Evolutionary conservation across 192 early-diverging fungal species (phyloP).

Genomic region (Backusella luteola): DNA sequence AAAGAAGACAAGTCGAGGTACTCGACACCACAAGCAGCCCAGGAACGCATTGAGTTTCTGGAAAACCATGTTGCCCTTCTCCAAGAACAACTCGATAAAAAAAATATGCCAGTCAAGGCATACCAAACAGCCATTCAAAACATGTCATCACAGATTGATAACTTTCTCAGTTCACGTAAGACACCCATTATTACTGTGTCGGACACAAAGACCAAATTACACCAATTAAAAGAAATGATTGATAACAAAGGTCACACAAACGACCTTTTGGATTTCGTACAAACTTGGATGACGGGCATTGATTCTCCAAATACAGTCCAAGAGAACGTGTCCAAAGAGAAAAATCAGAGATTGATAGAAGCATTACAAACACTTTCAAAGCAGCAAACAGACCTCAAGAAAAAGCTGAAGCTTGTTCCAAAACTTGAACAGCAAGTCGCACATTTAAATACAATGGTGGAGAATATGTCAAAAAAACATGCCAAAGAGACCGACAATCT

Average conservation of each 20-base stretch:
- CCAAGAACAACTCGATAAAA: background rate
- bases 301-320: background rate
- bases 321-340: background rate
- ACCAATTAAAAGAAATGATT: slow-evolving; percentile 9
- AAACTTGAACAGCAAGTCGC: background rate
- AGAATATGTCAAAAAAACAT: background rate
- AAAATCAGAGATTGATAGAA: background rate
- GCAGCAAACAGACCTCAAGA: background rate
- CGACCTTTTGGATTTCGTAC: background rate
- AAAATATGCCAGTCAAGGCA: background rate
- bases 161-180: background rate
- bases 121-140: background rate
- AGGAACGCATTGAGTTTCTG: slow-evolving; percentile 2
- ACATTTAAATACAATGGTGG: background rate
- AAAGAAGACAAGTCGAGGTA: background rate
- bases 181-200: slow-evolving; percentile 1
- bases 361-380: background rate
- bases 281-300: background rate
- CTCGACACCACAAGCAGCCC: background rate
- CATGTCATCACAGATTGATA: slow-evolving; percentile 5
- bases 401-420: background rate
- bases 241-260: background rate
- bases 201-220: slow-evolving; percentile 7
- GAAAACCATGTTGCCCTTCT: slow-evolving; percentile 6
- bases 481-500: background rate